Conservation (phyloP, 768 basidiomycete genomes). For the Leccinum disarticulatum region DNA sequence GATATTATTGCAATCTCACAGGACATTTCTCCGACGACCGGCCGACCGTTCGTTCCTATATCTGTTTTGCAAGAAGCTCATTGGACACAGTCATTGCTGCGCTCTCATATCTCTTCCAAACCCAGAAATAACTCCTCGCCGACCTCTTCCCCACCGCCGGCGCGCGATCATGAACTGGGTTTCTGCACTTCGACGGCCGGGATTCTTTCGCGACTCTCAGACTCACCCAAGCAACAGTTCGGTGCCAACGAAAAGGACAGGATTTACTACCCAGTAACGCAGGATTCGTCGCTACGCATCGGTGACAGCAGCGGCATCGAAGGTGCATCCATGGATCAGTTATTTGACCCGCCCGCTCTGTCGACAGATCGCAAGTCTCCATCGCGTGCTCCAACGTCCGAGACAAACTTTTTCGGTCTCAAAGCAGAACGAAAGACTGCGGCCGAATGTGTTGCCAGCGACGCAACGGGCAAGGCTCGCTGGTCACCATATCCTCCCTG, state of each 20-base stretch:
- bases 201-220: slow-evolving; percentile 38
- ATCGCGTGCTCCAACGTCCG: slow-evolving; percentile 34
- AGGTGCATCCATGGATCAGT: slow-evolving; percentile 65
- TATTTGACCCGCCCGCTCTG: slow-evolving; percentile 47
- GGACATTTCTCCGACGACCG: slow-evolving; percentile 73
- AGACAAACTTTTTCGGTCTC: slow-evolving; percentile 67
- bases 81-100: slow-evolving; percentile 75
- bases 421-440: slow-evolving; percentile 44
- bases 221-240: slow-evolving; percentile 17
- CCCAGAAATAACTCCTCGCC: slow-evolving; percentile 29
- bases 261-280: slow-evolving; percentile 62
- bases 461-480: slow-evolving; percentile 43
- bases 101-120: slow-evolving; percentile 52
- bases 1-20: slow-evolving; percentile 73
- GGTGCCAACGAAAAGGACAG: slow-evolving; percentile 28
- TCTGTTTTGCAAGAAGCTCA: slow-evolving; percentile 70
- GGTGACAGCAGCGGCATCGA: slow-evolving; percentile 63
- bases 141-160: slow-evolving; percentile 37
- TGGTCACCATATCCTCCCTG: slow-evolving; percentile 80
- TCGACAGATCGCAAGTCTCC: slow-evolving; percentile 26
- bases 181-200: slow-evolving; percentile 55
- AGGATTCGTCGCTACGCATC: slow-evolving; percentile 69
- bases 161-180: slow-evolving; percentile 63
- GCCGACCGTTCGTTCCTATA: slow-evolving; percentile 66
- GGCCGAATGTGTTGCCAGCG: slow-evolving; percentile 41